phyloP scores from a whole-genome alignment of 768 basidiomycete species.

The Pleurotus giganteus region DNA sequence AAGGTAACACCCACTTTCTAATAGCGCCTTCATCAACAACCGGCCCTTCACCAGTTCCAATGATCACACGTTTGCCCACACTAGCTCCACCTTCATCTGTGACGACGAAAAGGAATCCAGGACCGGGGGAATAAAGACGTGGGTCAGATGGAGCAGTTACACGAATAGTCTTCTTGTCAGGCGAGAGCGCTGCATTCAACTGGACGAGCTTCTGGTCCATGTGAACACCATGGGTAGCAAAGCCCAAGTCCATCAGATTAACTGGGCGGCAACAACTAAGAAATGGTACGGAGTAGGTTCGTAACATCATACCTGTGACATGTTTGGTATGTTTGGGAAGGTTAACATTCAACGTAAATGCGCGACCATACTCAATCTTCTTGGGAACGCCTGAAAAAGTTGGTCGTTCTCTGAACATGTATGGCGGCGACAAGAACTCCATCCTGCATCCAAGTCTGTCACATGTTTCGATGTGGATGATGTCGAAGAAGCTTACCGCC shows the following conservation, averaged over 20 bases:
- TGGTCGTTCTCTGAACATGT: slow-evolving; percentile 35
- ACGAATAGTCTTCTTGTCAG: slow-evolving; percentile 28
- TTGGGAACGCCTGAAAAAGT: slow-evolving; percentile 30
- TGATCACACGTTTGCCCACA: slow-evolving; percentile 27
- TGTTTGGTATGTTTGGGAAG: slow-evolving; percentile 25
- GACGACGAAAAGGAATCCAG: slow-evolving; percentile 31
- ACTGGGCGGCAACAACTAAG: slow-evolving; percentile 21
- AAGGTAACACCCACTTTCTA: not conserved
- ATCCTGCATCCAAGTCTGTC: slow-evolving; percentile 20
- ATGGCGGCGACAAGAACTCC: slow-evolving; percentile 41
- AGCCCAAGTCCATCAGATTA: slow-evolving; percentile 38
- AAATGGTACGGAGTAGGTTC: not conserved
- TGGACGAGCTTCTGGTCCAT: slow-evolving; percentile 37
- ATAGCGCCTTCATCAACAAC: slow-evolving; percentile 24
- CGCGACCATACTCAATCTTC: slow-evolving; percentile 33
- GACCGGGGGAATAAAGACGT: slow-evolving; percentile 38
- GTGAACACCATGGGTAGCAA: slow-evolving; percentile 40
- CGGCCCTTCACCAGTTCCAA: slow-evolving; percentile 35
- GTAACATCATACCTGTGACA: slow-evolving; percentile 25
- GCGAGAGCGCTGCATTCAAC: slow-evolving; percentile 30
- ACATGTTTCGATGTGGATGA: not conserved
- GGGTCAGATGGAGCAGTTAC: slow-evolving; percentile 34
- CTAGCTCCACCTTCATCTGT: slow-evolving; percentile 34
- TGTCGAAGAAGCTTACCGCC: slow-evolving; percentile 17
- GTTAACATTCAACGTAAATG: slow-evolving; percentile 30